A percentile compares a stretch with the other conserved stretches of the same genome.
Conservation (phyloP, 228 moss, liverwort and hornwort genomes). For the Sphagnum fallax region DNA sequence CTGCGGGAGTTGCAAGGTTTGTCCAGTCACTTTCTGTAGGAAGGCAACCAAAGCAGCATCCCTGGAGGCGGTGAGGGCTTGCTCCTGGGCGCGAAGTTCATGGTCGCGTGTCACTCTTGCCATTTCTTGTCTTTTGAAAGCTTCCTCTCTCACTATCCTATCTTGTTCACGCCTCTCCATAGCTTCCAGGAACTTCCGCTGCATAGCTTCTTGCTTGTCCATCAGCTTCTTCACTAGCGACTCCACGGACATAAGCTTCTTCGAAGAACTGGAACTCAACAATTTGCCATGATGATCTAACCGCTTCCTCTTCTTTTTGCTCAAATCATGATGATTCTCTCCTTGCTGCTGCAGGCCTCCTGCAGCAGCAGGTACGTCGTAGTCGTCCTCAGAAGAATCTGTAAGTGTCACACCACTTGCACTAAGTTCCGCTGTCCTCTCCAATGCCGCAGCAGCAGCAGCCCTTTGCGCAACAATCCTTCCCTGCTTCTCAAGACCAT, state of each 20-base stretch:
- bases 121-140: constrained; percentile 70
- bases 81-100: constrained; percentile 76
- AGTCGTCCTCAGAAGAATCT: constrained; percentile 83
- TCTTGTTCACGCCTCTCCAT: constrained; percentile 82
- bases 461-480: constrained; percentile 23
- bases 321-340: not conserved
- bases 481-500: constrained; percentile 58
- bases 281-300: constrained; percentile 49
- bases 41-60: constrained; percentile 81
- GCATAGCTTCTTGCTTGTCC: constrained; percentile 90
- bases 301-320: constrained; percentile 75
- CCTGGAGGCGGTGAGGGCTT: constrained; percentile 50
- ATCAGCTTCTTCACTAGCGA: constrained; percentile 65
- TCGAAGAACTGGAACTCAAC: constrained; percentile 18
- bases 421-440: constrained; percentile 69
- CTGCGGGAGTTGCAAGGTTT: constrained; percentile 48
- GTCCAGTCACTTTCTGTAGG: constrained; percentile 76
- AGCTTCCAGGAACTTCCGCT: constrained; percentile 72
- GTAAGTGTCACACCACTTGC: constrained; percentile 54
- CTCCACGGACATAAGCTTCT: constrained; percentile 55
- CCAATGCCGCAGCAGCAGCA: constrained; percentile 57
- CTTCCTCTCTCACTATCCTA: constrained; percentile 63
- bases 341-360: constrained; percentile 38
- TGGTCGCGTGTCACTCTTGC: constrained; percentile 69
- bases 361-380: constrained; percentile 70